Evolutionary conservation across 768 basidiomycete genomes (phyloP).

Genomic region (Exidia glandulosa): DNA sequence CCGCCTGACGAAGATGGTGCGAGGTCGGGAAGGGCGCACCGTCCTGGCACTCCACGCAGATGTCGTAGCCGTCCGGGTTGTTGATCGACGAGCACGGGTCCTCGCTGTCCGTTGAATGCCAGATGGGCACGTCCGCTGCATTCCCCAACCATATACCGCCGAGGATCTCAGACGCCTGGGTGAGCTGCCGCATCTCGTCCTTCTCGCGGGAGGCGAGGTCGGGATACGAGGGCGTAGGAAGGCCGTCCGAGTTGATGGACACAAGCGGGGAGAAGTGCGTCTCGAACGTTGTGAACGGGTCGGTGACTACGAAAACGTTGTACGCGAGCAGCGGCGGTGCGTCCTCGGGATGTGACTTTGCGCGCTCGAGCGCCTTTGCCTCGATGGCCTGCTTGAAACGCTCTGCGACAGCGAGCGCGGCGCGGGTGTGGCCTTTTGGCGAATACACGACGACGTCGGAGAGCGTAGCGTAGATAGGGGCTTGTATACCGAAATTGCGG

Average conservation of each 20-base stretch:
- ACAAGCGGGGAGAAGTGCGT: constrained; percentile 19
- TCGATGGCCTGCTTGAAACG: constrained; percentile 55
- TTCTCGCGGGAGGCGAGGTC: constrained; percentile 76
- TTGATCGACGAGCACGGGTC: constrained; percentile 26
- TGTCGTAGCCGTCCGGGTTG: constrained; percentile 55
- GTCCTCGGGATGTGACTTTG: constrained; percentile 12
- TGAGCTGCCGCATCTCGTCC: constrained; percentile 85
- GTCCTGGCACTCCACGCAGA: constrained; percentile 85
- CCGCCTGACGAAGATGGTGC: constrained; percentile 57
- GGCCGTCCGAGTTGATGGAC: constrained; percentile 18
- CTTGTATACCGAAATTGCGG: constrained; percentile 83
- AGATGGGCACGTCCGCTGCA: constrained; percentile 63
- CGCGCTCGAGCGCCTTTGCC: constrained; percentile 42
- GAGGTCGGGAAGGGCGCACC: constrained; percentile 61
- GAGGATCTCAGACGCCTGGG: constrained; percentile 70
- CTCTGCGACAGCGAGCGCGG: constrained; percentile 50
- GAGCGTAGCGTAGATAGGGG: constrained; percentile 81
- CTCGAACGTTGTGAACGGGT: constrained; percentile 23
- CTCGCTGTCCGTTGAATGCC: constrained; percentile 12
- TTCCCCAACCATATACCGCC: constrained; percentile 66
- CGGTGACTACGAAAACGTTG: constrained; percentile 65
- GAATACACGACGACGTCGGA: constrained; percentile 87
- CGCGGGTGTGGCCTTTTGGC: constrained; percentile 44
- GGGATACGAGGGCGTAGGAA: constrained; percentile 13
- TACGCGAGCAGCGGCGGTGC: constrained; percentile 35